Evolutionary conservation across 257 asterid genomes (phyloP).

Genomic region (Striga asiatica): DNA sequence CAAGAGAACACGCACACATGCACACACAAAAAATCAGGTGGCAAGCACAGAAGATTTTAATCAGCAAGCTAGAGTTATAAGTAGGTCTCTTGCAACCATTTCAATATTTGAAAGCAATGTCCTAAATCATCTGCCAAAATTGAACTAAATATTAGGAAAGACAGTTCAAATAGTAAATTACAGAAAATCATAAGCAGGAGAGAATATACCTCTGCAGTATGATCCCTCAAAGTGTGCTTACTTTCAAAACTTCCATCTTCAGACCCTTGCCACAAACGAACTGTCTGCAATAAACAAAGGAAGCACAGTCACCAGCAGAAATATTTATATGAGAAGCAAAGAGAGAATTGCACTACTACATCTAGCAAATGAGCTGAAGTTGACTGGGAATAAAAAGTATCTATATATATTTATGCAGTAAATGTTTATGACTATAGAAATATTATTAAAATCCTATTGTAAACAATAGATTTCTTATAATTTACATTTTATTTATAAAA

Average conservation of each 20-base stretch:
- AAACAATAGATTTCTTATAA: too few relatives aligned
- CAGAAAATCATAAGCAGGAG: background rate
- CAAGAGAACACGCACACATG: too few relatives aligned
- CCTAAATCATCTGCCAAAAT: background rate
- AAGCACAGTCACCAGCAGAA: background rate
- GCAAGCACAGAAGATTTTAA: background rate
- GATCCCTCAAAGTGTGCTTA: conserved; percentile 75
- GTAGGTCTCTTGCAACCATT: conserved; percentile 1
- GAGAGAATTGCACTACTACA: background rate
- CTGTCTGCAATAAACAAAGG: conserved; percentile 55
- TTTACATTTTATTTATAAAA: too few relatives aligned
- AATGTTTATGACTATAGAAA: too few relatives aligned
- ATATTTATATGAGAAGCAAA: background rate
- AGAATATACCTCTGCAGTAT: conserved; percentile 72
- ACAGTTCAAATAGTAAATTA: background rate
- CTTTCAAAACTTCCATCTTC: conserved; percentile 66
- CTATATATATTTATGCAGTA: too few relatives aligned
- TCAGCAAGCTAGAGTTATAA: background rate
- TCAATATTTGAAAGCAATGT: background rate
- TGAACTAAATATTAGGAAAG: too few relatives aligned
- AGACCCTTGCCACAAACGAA: conserved; percentile 83
- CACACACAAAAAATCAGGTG: conserved; percentile 16
- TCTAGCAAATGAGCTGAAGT: background rate
- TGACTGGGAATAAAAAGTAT: too few relatives aligned
- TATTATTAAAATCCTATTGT: too few relatives aligned